phyloP scores from a whole-genome alignment of 495 filamentous ascomycete genomes.

The Hypoxylon subgilvum region DNA sequence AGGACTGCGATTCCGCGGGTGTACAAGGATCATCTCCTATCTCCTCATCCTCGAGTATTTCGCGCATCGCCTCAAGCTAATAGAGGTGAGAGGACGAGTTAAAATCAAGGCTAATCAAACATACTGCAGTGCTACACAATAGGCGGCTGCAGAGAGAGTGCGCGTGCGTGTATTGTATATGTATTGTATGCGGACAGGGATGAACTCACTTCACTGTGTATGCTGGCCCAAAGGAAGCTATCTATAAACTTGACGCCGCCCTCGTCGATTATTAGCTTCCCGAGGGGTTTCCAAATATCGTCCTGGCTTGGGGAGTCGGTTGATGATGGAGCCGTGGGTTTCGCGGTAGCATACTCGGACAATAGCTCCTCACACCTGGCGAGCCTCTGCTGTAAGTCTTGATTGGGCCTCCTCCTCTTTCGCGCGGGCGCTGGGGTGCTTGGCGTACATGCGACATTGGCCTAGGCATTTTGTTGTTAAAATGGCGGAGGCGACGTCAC shows the following conservation, averaged over 20 bases:
- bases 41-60: conserved; percentile 54
- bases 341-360: conserved; percentile 52
- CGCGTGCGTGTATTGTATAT: too few species aligned
- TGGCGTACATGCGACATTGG: conserved; percentile 53
- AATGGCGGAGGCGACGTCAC: neutral
- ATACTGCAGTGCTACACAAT: neutral
- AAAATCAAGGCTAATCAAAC: neutral
- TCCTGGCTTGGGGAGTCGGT: conserved; percentile 30
- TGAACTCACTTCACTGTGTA: conserved; percentile 53
- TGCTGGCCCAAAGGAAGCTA: conserved; percentile 47
- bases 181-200: neutral
- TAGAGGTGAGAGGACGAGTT: conserved; percentile 11
- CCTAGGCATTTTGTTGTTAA: conserved; percentile 40
- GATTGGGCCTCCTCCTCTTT: conserved; percentile 54
- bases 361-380: conserved; percentile 56
- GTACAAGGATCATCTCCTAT: conserved; percentile 37
- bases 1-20: conserved; percentile 35
- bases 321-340: conserved; percentile 37
- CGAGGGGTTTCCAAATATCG: conserved; percentile 46
- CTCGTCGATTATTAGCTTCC: conserved; percentile 54
- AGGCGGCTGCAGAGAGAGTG: neutral
- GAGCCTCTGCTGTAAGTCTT: conserved; percentile 56
- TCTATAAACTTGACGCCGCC: conserved; percentile 55
- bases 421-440: conserved; percentile 56
- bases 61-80: conserved; percentile 54